A percentile compares a stretch with the other conserved stretches of the same genome.
phyloP scores from a whole-genome alignment of 2,329 filamentous ascomycete species.

The Chaetomium strumarium region DNA sequence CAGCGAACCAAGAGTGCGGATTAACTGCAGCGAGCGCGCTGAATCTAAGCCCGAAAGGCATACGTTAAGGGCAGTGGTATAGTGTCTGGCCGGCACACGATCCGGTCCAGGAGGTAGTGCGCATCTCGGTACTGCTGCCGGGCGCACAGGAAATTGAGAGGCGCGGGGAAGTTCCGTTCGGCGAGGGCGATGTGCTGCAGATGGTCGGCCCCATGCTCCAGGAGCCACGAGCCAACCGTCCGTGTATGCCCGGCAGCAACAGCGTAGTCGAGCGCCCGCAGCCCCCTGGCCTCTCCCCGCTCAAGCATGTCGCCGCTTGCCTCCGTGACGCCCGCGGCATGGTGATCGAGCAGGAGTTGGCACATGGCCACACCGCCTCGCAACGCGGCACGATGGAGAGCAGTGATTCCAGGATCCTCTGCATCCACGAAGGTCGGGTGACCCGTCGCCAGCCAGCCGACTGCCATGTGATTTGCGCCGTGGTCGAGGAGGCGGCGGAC shows the following conservation, averaged over 20 bases:
- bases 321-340: neutral
- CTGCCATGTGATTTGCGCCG: neutral
- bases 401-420: neutral
- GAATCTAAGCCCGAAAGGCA: neutral
- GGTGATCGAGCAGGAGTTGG: neutral
- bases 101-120: neutral
- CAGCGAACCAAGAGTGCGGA: neutral
- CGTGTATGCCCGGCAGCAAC: neutral
- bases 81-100: neutral
- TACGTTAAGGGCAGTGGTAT: neutral
- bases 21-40: neutral
- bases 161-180: neutral
- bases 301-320: neutral
- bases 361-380: neutral
- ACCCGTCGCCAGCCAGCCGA: neutral
- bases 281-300: neutral
- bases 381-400: constrained; percentile 4
- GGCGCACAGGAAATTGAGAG: constrained; percentile 1
- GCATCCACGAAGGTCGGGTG: neutral
- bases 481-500: neutral
- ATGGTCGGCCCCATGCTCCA: neutral
- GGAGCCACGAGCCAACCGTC: neutral
- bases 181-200: neutral
- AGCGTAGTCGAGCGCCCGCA: neutral
- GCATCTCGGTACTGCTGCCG: neutral